Evolutionary conservation across 305 asterid genomes (phyloP).

Genomic region (Solanum hybrid): DNA sequence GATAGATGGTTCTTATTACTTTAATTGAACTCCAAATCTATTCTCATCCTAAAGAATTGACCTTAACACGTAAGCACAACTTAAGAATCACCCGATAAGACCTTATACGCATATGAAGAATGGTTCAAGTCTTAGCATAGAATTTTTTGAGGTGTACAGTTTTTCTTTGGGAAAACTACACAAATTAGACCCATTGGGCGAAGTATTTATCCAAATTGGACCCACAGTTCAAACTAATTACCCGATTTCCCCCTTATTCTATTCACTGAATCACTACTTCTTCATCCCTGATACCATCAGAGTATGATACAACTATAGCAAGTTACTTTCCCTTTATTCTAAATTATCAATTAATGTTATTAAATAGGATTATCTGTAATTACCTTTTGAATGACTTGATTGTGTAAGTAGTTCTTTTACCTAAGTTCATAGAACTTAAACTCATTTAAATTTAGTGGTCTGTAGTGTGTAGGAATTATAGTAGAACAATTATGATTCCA

Average conservation of each 20-base stretch:
- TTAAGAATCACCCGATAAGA: not conserved
- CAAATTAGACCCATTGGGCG: not conserved
- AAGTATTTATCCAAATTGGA: not conserved
- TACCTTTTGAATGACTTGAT: not conserved
- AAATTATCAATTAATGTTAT: not conserved
- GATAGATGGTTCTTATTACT: too few relatives aligned
- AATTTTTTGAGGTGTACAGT: not conserved
- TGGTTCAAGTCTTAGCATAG: not conserved
- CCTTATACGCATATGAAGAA: not conserved
- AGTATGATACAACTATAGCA: not conserved
- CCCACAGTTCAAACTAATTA: not conserved
- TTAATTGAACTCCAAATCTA: not conserved
- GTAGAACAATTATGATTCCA: not conserved
- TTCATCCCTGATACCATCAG: not conserved
- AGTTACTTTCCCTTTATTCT: not conserved
- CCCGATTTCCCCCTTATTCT: not conserved
- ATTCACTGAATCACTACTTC: not conserved
- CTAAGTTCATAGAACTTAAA: not conserved
- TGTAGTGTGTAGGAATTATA: not conserved
- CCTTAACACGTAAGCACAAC: not conserved
- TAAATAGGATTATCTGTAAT: not conserved
- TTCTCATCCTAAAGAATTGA: not conserved
- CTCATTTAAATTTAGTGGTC: not conserved
- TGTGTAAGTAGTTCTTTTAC: not conserved
- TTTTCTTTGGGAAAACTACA: not conserved